Conservation (phyloP, 768 basidiomycete species). For the Macrocybe gigantea region DNA sequence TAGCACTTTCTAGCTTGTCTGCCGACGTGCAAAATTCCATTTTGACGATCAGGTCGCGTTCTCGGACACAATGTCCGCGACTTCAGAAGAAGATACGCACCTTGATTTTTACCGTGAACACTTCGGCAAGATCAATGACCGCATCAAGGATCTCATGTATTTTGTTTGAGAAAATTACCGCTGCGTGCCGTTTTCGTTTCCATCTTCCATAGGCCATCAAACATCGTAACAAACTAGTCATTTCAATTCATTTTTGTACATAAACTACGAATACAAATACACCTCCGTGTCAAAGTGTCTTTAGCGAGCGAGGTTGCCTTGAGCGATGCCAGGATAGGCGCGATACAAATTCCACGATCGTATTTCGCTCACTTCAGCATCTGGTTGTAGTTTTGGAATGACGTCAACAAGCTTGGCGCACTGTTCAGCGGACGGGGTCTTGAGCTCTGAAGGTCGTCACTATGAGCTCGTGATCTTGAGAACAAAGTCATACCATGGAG, state of each 20-base stretch:
- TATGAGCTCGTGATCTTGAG: not conserved
- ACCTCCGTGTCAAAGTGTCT: too few relatives aligned
- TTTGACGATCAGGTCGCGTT: constrained; percentile 31
- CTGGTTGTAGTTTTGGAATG: constrained; percentile 6
- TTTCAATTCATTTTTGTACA: too few relatives aligned
- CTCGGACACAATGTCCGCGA: constrained; percentile 28
- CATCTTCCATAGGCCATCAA: too few relatives aligned
- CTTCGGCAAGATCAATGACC: constrained; percentile 23
- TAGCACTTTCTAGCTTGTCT: constrained; percentile 37
- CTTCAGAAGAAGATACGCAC: constrained; percentile 19
- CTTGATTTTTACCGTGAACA: constrained; percentile 25
- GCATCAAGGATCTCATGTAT: constrained; percentile 22
- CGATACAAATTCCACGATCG: constrained; percentile 40
- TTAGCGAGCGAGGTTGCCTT: constrained; percentile 22
- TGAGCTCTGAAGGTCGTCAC: constrained; percentile 12
- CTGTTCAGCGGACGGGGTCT: constrained; percentile 7
- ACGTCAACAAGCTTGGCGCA: constrained; percentile 10
- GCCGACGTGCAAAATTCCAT: constrained; percentile 47
- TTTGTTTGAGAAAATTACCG: constrained; percentile 15
- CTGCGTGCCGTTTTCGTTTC: too few relatives aligned
- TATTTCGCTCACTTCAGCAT: constrained; percentile 15
- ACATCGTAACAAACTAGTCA: too few relatives aligned
- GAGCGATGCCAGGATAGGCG: constrained; percentile 41
- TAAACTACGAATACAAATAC: too few relatives aligned
- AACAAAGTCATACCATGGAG: constrained; percentile 30